Base-by-base conservation (phyloP, 1,284 basidiomycete species). In the Papiliotrema nemorosa region DNA sequence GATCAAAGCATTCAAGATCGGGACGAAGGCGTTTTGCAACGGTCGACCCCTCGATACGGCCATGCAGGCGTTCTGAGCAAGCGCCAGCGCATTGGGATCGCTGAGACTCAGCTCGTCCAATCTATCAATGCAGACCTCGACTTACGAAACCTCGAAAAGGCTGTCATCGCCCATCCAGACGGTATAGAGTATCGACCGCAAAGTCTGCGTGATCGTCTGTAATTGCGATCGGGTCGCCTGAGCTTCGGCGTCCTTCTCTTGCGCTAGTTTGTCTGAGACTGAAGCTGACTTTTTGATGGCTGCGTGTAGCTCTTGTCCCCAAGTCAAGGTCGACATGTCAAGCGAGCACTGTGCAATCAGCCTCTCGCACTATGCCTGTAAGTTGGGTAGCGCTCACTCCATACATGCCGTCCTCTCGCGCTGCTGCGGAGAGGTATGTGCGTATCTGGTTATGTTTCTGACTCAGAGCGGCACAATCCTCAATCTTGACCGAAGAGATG, bases 1-100 rank as follows among this genome's bases (percentile, higher is more conserved):
- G 21, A 94, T 68, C 20, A 93, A 83, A 16, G 85, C 83, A 27
- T 82, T 84, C 4, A 96, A 73, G 44, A 94, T 87, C 0, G 86
- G 83, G 35, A 86, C 82, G 67, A 92, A 90, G 1, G 86, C 87
- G 50, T 81, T 84, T 52, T 82, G 82, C 42, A 94, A 75, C 37
- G 79, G 80, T 53, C 89, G 86, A 21, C 84, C 80, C 0, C 82
- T 82, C 16, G 87, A 86, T 44, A 94, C 81, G 54, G 86, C 83
- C 55, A 89, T 84, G 0, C 87, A 79, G 14, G 66, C 63, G 24
- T 55, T 36, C 1, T 50, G 22, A 24, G 68, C 68, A 2, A 48
- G 47, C 16, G 66, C 60, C 9, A 46, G 45, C 25, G 64, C 57
- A 35, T 59, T 61, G 1, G 68, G 59, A 41, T 67, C 64, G 35